Conservation (phyloP, 306 rosid genomes). For the Quercus parvula region DNA sequence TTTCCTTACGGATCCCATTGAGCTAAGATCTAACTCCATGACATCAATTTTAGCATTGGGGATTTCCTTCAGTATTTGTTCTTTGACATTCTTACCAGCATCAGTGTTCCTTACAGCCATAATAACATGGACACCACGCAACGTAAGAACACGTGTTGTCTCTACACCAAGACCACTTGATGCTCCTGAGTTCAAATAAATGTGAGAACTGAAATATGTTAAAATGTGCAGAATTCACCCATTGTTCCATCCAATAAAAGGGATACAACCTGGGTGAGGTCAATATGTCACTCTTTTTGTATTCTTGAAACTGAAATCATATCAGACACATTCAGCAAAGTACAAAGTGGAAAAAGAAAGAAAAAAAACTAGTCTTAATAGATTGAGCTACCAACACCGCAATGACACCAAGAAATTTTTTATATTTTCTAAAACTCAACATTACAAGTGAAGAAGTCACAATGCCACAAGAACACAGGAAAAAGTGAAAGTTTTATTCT, state of each 20-base stretch:
- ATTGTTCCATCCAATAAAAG: not conserved
- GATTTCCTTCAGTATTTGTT: conserved; percentile 42
- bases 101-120: conserved; percentile 81
- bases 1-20: conserved; percentile 71
- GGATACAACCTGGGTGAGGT: not conserved
- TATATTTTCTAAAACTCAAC: not conserved
- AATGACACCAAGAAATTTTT: not conserved
- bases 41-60: conserved; percentile 62
- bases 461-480: not conserved
- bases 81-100: conserved; percentile 43
- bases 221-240: not conserved
- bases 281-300: too few species aligned
- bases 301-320: too few species aligned
- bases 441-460: not conserved
- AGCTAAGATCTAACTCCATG: conserved; percentile 71
- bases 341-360: too few species aligned
- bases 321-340: too few species aligned
- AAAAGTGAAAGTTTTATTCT: not conserved
- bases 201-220: not conserved
- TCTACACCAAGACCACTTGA: conserved; percentile 81
- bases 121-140: conserved; percentile 71
- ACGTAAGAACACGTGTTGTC: conserved; percentile 65
- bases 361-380: too few species aligned
- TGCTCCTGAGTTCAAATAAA: conserved; percentile 52
- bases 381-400: too few species aligned